These are phyloP conservation scores for Aspergillus fischeri DNA, from an alignment of 2,329 filamentous ascomycete genomes.

Conservation along the genomic window DNA sequence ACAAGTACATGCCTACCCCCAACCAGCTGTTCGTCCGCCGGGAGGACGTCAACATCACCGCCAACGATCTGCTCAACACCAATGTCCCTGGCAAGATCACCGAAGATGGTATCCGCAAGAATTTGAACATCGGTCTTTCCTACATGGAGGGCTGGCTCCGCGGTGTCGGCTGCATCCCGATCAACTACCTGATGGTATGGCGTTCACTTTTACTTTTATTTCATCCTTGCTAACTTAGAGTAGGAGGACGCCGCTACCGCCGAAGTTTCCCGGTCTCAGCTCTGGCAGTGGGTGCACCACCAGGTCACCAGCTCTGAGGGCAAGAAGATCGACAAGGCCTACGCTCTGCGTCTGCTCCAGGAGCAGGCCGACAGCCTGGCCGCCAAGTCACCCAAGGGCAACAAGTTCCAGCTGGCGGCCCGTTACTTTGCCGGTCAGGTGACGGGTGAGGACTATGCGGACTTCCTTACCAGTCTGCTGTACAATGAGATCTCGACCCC, in stretches of 20 bases:
- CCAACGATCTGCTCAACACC: constrained; percentile 95
- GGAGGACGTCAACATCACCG: constrained; percentile 80
- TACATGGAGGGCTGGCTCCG: constrained; percentile 99
- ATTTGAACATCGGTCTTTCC: constrained; percentile 89
- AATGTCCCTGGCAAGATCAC: constrained; percentile 91
- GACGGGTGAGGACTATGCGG: constrained; percentile 94
- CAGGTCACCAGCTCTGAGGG: constrained; percentile 75
- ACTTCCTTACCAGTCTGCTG: constrained; percentile 83
- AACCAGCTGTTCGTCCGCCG: constrained; percentile 92
- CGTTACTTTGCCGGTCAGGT: constrained; percentile 92
- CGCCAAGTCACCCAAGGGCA: constrained; percentile 72
- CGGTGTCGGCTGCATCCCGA: constrained; percentile 91
- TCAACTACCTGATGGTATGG: constrained; percentile 86
- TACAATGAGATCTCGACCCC: constrained; percentile 62
- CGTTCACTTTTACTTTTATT: neutral
- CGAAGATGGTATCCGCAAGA: constrained; percentile 94
- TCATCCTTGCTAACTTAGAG: constrained; percentile 1
- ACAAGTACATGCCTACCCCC: constrained; percentile 96
- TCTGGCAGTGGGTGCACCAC: constrained; percentile 91
- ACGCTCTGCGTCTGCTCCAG: constrained; percentile 78
- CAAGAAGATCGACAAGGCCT: constrained; percentile 88
- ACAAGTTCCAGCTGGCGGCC: constrained; percentile 86
- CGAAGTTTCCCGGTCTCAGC: constrained; percentile 87
- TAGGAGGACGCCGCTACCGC: constrained; percentile 91
- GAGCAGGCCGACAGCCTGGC: constrained; percentile 77